Evolutionary conservation across 306 rosid genomes (phyloP).

Genomic region (Clitoria ternatea): DNA sequence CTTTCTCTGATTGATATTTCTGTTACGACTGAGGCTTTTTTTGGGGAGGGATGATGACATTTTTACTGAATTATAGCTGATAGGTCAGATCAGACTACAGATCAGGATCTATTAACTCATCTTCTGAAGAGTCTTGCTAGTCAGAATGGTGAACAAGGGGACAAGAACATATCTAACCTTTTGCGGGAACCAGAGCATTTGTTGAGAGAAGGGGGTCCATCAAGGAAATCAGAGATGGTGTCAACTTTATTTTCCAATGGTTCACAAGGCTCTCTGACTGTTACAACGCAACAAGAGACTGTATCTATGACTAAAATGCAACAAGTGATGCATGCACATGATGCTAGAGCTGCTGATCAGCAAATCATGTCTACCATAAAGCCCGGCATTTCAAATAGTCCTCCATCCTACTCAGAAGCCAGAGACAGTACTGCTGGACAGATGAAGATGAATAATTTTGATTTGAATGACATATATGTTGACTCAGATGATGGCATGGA

Average conservation of each 20-base stretch:
- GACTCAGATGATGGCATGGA: constrained; percentile 78
- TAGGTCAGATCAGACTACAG: constrained; percentile 65
- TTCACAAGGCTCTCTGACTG: constrained; percentile 54
- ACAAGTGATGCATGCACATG: constrained; percentile 38
- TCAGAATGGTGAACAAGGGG: constrained; percentile 51
- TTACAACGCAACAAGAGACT: constrained; percentile 31
- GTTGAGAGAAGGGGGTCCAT: constrained; percentile 44
- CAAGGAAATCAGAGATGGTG: constrained; percentile 45
- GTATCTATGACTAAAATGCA: constrained; percentile 36
- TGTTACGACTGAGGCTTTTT: neutral
- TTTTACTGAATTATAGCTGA: constrained; percentile 51
- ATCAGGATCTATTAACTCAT: constrained; percentile 76
- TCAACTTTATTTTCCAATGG: constrained; percentile 51
- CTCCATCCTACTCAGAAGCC: constrained; percentile 63
- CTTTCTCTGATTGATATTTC: constrained; percentile 19
- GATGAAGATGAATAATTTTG: constrained; percentile 62
- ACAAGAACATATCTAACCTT: constrained; percentile 45
- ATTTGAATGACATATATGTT: constrained; percentile 75
- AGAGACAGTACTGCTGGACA: constrained; percentile 54
- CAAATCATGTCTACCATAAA: constrained; percentile 44
- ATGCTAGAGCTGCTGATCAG: constrained; percentile 40
- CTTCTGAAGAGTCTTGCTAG: constrained; percentile 61
- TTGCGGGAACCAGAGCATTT: constrained; percentile 53
- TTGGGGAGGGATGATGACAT: constrained; percentile 22
- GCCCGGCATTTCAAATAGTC: constrained; percentile 51